Percentiles rank a stretch among this genome's conserved stretches.
phyloP scores from a whole-genome alignment of 2,329 filamentous ascomycete species.

The Aspergillus sp. region DNA sequence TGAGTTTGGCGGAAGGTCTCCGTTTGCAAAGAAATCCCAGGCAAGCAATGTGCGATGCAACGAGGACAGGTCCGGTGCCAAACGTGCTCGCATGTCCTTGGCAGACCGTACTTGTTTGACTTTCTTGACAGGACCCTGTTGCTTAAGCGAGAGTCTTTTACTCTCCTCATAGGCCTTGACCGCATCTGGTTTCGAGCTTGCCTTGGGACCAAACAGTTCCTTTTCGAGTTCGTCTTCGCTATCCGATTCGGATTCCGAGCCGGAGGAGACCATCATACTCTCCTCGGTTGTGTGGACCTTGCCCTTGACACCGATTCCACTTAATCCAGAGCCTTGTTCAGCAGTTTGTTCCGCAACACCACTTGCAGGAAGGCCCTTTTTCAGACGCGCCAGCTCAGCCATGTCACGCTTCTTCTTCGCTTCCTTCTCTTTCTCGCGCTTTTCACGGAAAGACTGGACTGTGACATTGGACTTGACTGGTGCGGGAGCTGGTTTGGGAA shows the following conservation, averaged over 20 bases:
- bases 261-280: constrained; percentile 82
- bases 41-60: constrained; percentile 81
- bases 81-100: constrained; percentile 89
- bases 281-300: constrained; percentile 73
- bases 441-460: constrained; percentile 62
- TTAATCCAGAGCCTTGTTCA: constrained; percentile 74
- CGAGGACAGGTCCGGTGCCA: constrained; percentile 81
- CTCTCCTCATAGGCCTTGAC: constrained; percentile 45
- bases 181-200: constrained; percentile 33
- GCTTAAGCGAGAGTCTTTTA: constrained; percentile 47
- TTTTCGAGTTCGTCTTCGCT: constrained; percentile 72
- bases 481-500: constrained; percentile 20
- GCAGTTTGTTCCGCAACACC: constrained; percentile 53
- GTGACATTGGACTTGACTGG: constrained; percentile 30
- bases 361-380: constrained; percentile 48
- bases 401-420: constrained; percentile 69
- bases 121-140: constrained; percentile 76
- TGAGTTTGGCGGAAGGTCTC: constrained; percentile 73
- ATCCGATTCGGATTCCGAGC: constrained; percentile 62
- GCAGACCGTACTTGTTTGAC: constrained; percentile 71
- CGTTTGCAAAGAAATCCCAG: constrained; percentile 92
- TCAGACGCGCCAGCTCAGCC: constrained; percentile 65
- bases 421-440: constrained; percentile 69
- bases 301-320: constrained; percentile 66
- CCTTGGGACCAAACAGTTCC: constrained; percentile 56